Base-by-base conservation (phyloP, 176 grass and related monocot species). In the Triticum monococcum region DNA sequence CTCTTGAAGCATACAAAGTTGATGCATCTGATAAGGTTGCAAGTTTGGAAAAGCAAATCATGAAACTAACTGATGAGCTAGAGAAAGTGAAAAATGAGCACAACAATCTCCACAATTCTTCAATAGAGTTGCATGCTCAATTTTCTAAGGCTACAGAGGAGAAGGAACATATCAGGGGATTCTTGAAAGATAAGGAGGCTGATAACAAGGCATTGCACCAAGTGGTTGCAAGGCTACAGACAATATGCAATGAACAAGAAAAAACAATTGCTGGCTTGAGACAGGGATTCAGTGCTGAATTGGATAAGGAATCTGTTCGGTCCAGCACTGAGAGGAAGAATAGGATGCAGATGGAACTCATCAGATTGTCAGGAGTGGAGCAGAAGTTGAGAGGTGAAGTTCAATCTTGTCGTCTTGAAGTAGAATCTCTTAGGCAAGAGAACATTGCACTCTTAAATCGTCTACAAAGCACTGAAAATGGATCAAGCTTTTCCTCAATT, bases 301-400 rank as follows among this genome's bases (percentile, higher is more conserved):
- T 92, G 45, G 88, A 78, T 40, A 91, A 90, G 85, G 86, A 84
- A 41, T 52, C 77, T 64, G 65, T 67, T 78, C 83, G 88, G 37
- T 64, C 31, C 5, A 22, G 30, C 60, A 72, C 50, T 56, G 86
- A 92, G 54, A 83, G 54, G 40, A 88, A 54, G 12, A 89, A 24
- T 48, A 93, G 82, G 84, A 61, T 95, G 23, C 86, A 89, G 66
- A 91, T 85, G 69, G 96, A 98, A 86, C 92, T 92, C 62, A 43
- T 86, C 68, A 92, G 96, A 64, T 17, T 98, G 77, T 94, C 88
- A 50, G 91, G 93, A 24, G 91, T 98, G 20, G 96, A 98, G 80
- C 91, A 91, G 81, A 92, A 87, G 79, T 81, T 98, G 81, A 92
- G 96, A 84, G 80, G 79, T 72, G 93, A 98, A 91, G 80, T 89